Evolutionary conservation across 2,329 filamentous ascomycete genomes (phyloP).

Genomic region (Chlorencoelia australis): DNA sequence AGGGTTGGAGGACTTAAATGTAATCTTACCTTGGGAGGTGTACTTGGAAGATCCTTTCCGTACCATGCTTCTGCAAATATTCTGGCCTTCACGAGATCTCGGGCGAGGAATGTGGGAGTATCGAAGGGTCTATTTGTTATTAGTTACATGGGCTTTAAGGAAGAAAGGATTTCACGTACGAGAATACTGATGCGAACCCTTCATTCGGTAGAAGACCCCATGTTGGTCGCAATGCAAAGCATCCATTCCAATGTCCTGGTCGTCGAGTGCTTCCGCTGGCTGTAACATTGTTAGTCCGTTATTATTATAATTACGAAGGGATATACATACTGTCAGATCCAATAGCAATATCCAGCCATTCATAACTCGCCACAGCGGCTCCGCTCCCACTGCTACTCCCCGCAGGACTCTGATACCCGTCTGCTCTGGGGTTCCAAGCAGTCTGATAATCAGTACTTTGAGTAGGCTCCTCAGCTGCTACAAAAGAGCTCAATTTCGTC

Average conservation of each 20-base stretch:
- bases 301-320: too few relatives aligned
- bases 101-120: background rate
- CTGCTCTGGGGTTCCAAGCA: slow-evolving; percentile 4
- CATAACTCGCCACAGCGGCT: slow-evolving; percentile 1
- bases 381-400: slow-evolving; percentile 5
- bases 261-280: too few relatives aligned
- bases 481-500: slow-evolving; percentile 1
- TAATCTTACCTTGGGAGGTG: background rate
- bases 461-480: background rate
- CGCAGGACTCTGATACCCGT: slow-evolving; percentile 1
- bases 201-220: background rate
- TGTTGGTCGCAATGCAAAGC: background rate
- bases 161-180: too few relatives aligned
- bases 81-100: background rate
- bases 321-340: slow-evolving; percentile 4
- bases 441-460: slow-evolving; percentile 4
- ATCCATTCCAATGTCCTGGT: background rate
- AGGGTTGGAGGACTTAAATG: too few relatives aligned
- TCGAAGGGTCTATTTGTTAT: background rate
- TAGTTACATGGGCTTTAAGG: too few relatives aligned
- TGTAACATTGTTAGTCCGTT: too few relatives aligned
- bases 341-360: slow-evolving; percentile 3
- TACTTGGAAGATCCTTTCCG: background rate
- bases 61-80: background rate
- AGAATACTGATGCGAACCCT: background rate